phyloP scores from a whole-genome alignment of 495 filamentous ascomycete species.

The Endocarpon pusillum region DNA sequence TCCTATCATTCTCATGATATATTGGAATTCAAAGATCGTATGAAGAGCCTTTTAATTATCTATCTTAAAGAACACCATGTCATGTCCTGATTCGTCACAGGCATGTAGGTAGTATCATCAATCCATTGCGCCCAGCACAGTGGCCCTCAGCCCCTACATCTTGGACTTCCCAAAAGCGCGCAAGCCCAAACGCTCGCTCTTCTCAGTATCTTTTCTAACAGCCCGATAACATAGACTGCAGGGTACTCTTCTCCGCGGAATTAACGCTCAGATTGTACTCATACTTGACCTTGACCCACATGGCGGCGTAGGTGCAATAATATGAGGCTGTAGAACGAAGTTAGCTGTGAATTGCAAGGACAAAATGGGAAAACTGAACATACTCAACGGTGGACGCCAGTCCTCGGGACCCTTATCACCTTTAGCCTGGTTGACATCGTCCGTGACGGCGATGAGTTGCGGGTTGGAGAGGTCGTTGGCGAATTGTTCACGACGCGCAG shows the following conservation, averaged over 20 bases:
- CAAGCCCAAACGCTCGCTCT: too few relatives aligned
- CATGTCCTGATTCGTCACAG: too few relatives aligned
- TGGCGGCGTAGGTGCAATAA: slow-evolving; percentile 56
- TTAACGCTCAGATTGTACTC: slow-evolving; percentile 41
- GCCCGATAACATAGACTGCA: slow-evolving; percentile 51
- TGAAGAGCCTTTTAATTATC: too few relatives aligned
- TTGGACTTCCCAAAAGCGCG: too few relatives aligned
- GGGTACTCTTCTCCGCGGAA: slow-evolving; percentile 40
- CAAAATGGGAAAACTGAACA: slow-evolving; percentile 5
- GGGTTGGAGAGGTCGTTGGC: slow-evolving; percentile 58
- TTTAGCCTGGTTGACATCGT: slow-evolving; percentile 55
- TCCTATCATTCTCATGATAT: too few relatives aligned
- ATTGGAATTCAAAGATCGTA: too few relatives aligned
- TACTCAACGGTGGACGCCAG: slow-evolving; percentile 55
- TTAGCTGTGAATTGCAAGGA: neutral
- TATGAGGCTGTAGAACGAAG: slow-evolving; percentile 28
- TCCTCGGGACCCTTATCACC: slow-evolving; percentile 48
- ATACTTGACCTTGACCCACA: slow-evolving; percentile 55
- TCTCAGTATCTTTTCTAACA: too few relatives aligned
- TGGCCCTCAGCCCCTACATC: too few relatives aligned
- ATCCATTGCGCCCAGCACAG: too few relatives aligned
- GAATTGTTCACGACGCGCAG: slow-evolving; percentile 40
- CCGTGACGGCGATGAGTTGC: slow-evolving; percentile 58
- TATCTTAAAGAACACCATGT: too few relatives aligned
- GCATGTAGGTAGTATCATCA: too few relatives aligned